phyloP scores from a whole-genome alignment of 345 rosid genomes.

The Salix arbutifolia region DNA sequence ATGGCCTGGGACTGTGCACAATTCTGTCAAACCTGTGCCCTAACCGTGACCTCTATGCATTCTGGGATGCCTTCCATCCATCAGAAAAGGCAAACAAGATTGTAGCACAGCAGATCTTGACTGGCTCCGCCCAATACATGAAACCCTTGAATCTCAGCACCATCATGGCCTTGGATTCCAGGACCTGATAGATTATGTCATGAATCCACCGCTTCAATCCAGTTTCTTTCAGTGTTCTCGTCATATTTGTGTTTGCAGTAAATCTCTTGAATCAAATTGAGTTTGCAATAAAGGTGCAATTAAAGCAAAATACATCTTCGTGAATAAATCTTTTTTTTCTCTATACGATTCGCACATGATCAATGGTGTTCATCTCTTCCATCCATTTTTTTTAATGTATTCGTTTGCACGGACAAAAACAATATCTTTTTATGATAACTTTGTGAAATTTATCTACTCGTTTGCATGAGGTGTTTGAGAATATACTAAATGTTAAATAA shows the following conservation, averaged over 20 bases:
- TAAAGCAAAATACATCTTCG: neutral
- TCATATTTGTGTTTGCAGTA: neutral
- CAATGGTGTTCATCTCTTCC: neutral
- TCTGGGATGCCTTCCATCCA: slow-evolving; percentile 58
- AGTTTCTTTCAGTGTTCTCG: neutral
- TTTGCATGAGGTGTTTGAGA: too few species aligned
- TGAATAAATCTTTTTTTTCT: neutral
- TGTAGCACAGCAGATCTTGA: slow-evolving; percentile 47
- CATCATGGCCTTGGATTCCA: slow-evolving; percentile 53
- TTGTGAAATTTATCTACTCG: too few species aligned
- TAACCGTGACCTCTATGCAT: slow-evolving; percentile 7
- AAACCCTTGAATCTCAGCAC: slow-evolving; percentile 73
- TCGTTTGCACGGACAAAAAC: too few species aligned
- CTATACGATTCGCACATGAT: neutral
- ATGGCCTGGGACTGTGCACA: slow-evolving; percentile 24
- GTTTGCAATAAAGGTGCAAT: neutral
- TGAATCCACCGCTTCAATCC: neutral
- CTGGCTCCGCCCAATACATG: slow-evolving; percentile 57
- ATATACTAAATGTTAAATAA: too few species aligned
- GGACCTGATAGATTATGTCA: neutral
- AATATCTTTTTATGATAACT: too few species aligned
- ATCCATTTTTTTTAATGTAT: neutral
- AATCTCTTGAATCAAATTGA: neutral
- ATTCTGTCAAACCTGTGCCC: slow-evolving; percentile 13
- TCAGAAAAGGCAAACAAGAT: slow-evolving; percentile 67